Base-by-base conservation (phyloP, 257 asterid species). In the Verbena officinalis region DNA sequence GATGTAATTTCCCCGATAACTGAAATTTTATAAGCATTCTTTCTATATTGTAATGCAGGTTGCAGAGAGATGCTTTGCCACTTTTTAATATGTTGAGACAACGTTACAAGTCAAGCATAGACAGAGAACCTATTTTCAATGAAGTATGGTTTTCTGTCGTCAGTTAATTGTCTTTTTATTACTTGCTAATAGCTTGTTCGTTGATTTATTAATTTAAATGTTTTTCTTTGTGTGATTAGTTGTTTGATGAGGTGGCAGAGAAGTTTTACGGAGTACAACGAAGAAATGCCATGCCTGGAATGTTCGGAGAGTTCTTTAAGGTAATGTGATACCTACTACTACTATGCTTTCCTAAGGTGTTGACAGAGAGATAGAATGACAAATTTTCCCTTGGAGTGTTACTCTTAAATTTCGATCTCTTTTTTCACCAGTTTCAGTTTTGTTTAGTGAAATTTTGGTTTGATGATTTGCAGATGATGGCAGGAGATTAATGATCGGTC, bases 21-120 rank as follows among this genome's bases (percentile, higher is more conserved):
- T 36, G 49, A 62, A 39, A 13, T 53, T 17, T 36, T 54, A 5
- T 31, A 12, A 65, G 53, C 65, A 59, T 69, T 58, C 42, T 51
- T 58, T 67, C 59, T 36, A 7, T 62, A 20, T 69, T 53, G 58
- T 64, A 55, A 54, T 76, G 75, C 90, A 93, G 99, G 74, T 67
- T 90, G 89, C 89, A 83, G 83, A 86, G 99, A 80, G 97, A 93
- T 73, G 95, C 99, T 45, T 78, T 90, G 78, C 97, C 97, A 40
- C 86, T 93, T 63, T 93, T 93, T 68, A 84, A 86, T 45, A 87
- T 83, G 94, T 66, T 93, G 83, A 84, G 83, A 69, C 96, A 90
- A 51, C 87, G 80, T 46, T 90, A 84, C 82, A 79, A 77, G 74
- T 69, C 83, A 11, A 74, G 86, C 55, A 74, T 86, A 67, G 90